Evolutionary conservation across 306 rosid species (phyloP).

Genomic region (Sechiopsis laciniata): DNA sequence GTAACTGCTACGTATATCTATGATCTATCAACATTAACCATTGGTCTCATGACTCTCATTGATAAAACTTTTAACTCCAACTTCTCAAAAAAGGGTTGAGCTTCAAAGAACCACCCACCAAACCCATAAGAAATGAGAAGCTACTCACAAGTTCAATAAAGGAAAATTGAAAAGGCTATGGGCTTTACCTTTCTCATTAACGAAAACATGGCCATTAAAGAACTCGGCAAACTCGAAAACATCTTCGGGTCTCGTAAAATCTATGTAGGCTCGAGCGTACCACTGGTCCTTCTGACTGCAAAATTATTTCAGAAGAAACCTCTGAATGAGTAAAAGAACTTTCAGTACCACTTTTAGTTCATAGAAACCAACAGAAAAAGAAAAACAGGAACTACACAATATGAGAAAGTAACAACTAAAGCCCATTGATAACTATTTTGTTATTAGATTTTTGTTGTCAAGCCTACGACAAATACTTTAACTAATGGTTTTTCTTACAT

Average conservation of each 20-base stretch:
- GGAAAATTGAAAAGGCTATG: background rate
- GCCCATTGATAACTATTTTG: background rate
- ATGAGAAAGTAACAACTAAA: background rate
- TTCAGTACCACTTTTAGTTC: slow-evolving; percentile 2
- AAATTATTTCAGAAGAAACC: slow-evolving; percentile 27
- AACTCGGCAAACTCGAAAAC: slow-evolving; percentile 76
- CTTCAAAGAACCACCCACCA: slow-evolving; percentile 15
- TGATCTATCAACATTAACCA: slow-evolving; percentile 14
- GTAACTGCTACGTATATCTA: background rate
- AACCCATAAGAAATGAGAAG: too few species aligned
- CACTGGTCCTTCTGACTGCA: slow-evolving; percentile 75
- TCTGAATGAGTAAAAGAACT: slow-evolving; percentile 16
- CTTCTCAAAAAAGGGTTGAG: slow-evolving; percentile 5
- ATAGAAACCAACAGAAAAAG: slow-evolving; percentile 10
- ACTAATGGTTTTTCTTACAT: too few species aligned
- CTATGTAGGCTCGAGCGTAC: slow-evolving; percentile 76
- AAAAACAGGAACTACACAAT: background rate
- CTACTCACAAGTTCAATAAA: background rate
- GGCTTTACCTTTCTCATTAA: slow-evolving; percentile 72
- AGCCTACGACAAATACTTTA: too few species aligned
- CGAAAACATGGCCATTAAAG: slow-evolving; percentile 84
- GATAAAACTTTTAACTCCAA: background rate
- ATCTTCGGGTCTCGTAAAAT: slow-evolving; percentile 61
- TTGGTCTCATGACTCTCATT: background rate
- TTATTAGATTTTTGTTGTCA: too few species aligned